Evolutionary conservation across 768 basidiomycete genomes (phyloP).

Genomic region (Collybia nuda): DNA sequence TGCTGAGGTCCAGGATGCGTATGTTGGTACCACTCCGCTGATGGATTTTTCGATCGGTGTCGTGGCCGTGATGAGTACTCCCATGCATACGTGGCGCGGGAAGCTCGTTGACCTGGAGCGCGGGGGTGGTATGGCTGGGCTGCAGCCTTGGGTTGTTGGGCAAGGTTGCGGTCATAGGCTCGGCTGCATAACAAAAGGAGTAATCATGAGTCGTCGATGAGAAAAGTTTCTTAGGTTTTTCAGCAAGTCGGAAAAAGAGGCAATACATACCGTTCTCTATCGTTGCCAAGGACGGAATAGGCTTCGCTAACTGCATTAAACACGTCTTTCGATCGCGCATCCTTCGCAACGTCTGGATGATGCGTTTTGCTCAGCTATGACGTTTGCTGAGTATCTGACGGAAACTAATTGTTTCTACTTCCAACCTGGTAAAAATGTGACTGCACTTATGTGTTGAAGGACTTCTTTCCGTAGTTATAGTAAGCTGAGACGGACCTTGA

Average conservation of each 20-base stretch:
- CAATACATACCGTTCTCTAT: slow-evolving; percentile 37
- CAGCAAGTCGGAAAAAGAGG: neutral
- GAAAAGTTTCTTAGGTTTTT: no score
- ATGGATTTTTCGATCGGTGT: neutral
- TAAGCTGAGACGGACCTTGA: slow-evolving; percentile 29
- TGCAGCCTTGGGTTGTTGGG: neutral
- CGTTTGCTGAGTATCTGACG: neutral
- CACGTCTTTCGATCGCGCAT: slow-evolving; percentile 34
- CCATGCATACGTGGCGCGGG: slow-evolving; percentile 2
- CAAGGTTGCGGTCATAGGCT: slow-evolving; percentile 1
- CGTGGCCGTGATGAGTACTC: neutral
- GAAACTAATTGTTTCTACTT: neutral
- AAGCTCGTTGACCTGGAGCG: neutral
- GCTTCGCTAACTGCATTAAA: slow-evolving; percentile 43
- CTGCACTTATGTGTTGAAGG: slow-evolving; percentile 15
- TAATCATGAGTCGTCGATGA: neutral
- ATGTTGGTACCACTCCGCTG: neutral
- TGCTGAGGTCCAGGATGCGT: neutral
- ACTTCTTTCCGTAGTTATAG: no score
- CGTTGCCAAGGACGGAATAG: slow-evolving; percentile 42
- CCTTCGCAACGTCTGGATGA: slow-evolving; percentile 48
- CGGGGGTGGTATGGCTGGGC: neutral
- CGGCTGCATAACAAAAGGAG: neutral
- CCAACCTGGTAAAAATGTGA: slow-evolving; percentile 41
- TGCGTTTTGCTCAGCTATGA: slow-evolving; percentile 44